Conservation (phyloP, 2,329 filamentous ascomycete species). For the Aspergillus clavatus region DNA sequence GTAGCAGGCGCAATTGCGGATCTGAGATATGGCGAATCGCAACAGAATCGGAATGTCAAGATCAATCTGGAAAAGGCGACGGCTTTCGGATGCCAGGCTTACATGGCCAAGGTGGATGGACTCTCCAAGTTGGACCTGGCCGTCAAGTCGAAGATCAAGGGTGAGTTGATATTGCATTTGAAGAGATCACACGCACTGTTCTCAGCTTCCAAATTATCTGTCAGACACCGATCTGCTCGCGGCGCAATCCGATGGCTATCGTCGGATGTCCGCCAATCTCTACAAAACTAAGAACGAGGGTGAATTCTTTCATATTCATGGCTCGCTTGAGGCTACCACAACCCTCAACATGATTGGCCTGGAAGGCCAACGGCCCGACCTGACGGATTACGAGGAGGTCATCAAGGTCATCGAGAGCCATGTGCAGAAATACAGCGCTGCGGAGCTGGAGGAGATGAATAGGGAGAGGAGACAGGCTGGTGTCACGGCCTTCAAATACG, state of each 20-base stretch:
- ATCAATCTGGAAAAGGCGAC: constrained; percentile 38
- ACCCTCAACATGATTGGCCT: constrained; percentile 67
- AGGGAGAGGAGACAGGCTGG: constrained; percentile 55
- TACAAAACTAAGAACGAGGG: constrained; percentile 62
- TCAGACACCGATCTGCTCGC: constrained; percentile 66
- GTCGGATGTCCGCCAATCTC: constrained; percentile 67
- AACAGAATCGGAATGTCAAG: constrained; percentile 34
- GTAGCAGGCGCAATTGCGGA: constrained; percentile 58
- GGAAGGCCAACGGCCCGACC: constrained; percentile 55
- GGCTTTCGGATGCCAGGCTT: constrained; percentile 39
- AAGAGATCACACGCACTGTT: too few relatives aligned
- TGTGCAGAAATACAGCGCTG: constrained; percentile 51
- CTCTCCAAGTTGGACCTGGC: constrained; percentile 35
- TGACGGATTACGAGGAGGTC: constrained; percentile 57
- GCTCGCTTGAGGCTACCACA: constrained; percentile 65
- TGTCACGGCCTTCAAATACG: constrained; percentile 54
- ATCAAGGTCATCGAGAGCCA: constrained; percentile 56
- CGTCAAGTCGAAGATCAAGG: constrained; percentile 37
- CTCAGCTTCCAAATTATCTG: constrained; percentile 9
- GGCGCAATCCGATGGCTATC: constrained; percentile 67
- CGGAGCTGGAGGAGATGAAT: constrained; percentile 58
- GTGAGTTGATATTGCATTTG: constrained; percentile 15
- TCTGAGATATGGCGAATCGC: constrained; percentile 44
- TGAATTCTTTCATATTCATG: constrained; percentile 72
- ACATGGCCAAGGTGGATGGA: constrained; percentile 40